phyloP scores from a whole-genome alignment of 345 rosid species.

The Lagerstroemia speciosa region DNA sequence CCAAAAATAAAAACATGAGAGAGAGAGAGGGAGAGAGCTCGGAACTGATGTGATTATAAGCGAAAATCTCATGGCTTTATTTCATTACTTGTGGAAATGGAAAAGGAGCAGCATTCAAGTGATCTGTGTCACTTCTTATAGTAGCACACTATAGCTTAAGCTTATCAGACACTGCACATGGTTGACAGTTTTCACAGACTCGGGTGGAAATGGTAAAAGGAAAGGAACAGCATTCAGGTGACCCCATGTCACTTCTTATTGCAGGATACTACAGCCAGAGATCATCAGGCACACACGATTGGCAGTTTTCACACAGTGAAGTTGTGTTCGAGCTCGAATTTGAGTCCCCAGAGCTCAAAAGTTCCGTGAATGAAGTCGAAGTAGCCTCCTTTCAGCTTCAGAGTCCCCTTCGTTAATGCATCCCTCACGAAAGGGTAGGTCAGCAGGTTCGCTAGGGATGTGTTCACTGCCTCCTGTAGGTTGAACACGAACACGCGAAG shows the following conservation, averaged over 20 bases:
- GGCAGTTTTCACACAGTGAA: not conserved
- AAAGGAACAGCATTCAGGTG: too few relatives aligned
- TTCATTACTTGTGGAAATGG: not conserved
- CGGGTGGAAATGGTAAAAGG: too few relatives aligned
- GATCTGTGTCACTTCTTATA: not conserved
- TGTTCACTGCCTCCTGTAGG: slow-evolving; percentile 93
- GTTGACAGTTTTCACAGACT: not conserved
- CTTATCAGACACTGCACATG: not conserved
- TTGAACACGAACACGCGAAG: not conserved
- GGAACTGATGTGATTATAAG: not conserved
- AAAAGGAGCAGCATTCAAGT: not conserved
- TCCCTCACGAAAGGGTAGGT: slow-evolving; percentile 93
- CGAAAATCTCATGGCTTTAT: not conserved
- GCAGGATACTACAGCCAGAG: not conserved
- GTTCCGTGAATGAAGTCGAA: slow-evolving; percentile 70
- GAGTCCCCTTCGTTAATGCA: slow-evolving; percentile 65
- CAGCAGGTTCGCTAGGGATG: slow-evolving; percentile 71
- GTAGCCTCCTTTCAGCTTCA: slow-evolving; percentile 78
- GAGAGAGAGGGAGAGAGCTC: too few relatives aligned
- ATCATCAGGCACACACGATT: not conserved
- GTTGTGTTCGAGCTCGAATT: not conserved
- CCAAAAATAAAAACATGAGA: too few relatives aligned
- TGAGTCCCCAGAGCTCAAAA: slow-evolving; percentile 89
- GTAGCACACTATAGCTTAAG: not conserved
- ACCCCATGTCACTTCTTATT: not conserved